phyloP scores from a whole-genome alignment of 1,284 basidiomycete genomes.

The Apiotrichum veenhuisii region DNA sequence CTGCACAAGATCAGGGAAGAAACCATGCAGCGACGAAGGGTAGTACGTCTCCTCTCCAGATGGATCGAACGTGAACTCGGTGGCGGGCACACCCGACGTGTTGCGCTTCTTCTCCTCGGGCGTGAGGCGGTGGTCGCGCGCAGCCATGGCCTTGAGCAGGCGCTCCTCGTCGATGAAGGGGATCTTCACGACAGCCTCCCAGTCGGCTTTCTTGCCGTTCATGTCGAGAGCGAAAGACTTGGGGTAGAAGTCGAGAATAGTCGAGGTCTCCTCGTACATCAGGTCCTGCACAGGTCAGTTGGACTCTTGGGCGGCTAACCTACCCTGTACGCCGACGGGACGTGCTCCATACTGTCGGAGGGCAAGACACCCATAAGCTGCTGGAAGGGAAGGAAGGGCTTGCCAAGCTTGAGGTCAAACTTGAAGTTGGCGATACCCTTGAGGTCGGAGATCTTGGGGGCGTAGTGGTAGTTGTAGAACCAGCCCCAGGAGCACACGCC shows the following conservation, averaged over 20 bases:
- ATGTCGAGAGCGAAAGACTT: conserved; percentile 84
- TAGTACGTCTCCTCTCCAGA: conserved; percentile 63
- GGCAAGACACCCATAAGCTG: conserved; percentile 99
- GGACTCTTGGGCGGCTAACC: conserved; percentile 16
- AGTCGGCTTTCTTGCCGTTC: conserved; percentile 97
- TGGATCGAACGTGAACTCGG: conserved; percentile 68
- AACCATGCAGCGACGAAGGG: conserved; percentile 86
- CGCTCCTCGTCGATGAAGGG: conserved; percentile 90
- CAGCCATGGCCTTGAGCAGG: conserved; percentile 78
- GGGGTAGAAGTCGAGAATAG: conserved; percentile 95
- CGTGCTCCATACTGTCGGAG: conserved; percentile 77
- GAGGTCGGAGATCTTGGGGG: conserved; percentile 88
- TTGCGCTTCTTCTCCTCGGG: conserved; percentile 76
- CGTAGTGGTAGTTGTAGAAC: conserved; percentile 99
- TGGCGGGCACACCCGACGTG: conserved; percentile 66
- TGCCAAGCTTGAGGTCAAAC: conserved; percentile 82
- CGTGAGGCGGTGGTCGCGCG: conserved; percentile 71
- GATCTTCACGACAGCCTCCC: conserved; percentile 99
- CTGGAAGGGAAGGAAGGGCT: conserved; percentile 89
- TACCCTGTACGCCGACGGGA: conserved; percentile 80
- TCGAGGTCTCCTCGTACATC: conserved; percentile 80
- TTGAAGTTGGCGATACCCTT: conserved; percentile 68
- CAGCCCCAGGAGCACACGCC: conserved; percentile 97
- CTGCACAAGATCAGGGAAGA: conserved; percentile 86
- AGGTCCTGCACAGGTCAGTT: conserved; percentile 60